Percentiles rank a stretch among this genome's conserved stretches.
These are phyloP conservation scores for Xylariaceae sp. DNA, from an alignment of 2,329 filamentous ascomycete genomes.

Conservation along the genomic window DNA sequence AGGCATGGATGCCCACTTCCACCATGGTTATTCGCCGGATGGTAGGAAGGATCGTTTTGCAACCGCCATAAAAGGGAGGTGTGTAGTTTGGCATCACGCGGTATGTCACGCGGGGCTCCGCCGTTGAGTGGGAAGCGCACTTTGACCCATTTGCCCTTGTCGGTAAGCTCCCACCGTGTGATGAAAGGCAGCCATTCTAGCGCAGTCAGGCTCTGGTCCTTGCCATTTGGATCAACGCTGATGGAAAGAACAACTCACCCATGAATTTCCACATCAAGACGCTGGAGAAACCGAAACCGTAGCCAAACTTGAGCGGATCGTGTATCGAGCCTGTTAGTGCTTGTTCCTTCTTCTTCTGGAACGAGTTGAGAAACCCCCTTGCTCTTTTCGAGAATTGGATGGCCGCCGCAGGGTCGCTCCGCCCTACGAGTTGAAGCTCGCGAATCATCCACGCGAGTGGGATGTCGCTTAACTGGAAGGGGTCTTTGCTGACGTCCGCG, in stretches of 20 bases:
- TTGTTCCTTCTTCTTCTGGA: constrained; percentile 28
- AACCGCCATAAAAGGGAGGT: constrained; percentile 34
- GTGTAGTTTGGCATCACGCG: constrained; percentile 35
- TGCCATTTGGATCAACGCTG: background rate
- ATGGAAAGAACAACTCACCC: constrained; percentile 30
- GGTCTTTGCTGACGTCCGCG: constrained; percentile 29
- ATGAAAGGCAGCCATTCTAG: constrained; percentile 36
- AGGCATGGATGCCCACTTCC: constrained; percentile 29
- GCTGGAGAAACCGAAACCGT: constrained; percentile 34
- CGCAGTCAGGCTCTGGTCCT: constrained; percentile 3
- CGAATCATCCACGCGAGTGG: constrained; percentile 49
- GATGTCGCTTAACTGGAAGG: constrained; percentile 44
- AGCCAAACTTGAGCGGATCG: constrained; percentile 35
- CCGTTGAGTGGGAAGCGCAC: constrained; percentile 35
- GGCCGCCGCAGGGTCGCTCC: constrained; percentile 25
- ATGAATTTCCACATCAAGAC: constrained; percentile 40
- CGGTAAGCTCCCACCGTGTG: constrained; percentile 36
- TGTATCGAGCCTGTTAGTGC: constrained; percentile 33
- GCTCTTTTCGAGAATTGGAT: constrained; percentile 33
- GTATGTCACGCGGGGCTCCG: constrained; percentile 35
- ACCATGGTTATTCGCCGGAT: constrained; percentile 33
- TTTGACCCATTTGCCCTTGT: constrained; percentile 29
- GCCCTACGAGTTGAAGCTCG: constrained; percentile 38
- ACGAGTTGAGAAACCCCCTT: constrained; percentile 30
- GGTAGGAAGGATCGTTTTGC: constrained; percentile 25